Evolutionary conservation across 2,329 filamentous ascomycete species (phyloP).

Genomic region (Pseudogymnoascus sp.): DNA sequence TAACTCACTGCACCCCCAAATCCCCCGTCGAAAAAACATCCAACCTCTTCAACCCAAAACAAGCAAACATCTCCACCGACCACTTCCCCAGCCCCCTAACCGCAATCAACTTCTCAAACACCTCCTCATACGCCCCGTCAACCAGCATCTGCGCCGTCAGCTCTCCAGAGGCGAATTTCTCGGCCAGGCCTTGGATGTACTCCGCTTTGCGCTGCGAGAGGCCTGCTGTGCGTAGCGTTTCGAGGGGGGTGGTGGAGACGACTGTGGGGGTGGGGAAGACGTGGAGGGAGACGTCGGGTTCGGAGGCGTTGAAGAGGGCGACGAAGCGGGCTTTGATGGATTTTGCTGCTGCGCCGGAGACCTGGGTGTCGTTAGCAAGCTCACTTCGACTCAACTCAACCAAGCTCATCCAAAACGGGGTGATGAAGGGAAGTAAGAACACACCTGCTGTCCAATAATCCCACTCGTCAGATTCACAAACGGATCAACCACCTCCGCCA

Average conservation of each 20-base stretch:
- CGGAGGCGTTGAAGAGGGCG: conserved; percentile 51
- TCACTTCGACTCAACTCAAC: not conserved
- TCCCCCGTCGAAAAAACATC: conserved; percentile 93
- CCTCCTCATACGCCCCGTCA: conserved; percentile 75
- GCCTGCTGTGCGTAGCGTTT: conserved; percentile 72
- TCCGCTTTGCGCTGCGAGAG: conserved; percentile 93
- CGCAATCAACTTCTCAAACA: conserved; percentile 74
- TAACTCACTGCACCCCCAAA: conserved; percentile 72
- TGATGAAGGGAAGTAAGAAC: conserved; percentile 21
- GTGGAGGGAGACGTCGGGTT: conserved; percentile 5
- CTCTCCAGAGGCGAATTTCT: conserved; percentile 71
- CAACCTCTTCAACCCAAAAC: conserved; percentile 87
- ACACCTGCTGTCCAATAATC: conserved; percentile 82
- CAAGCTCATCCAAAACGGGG: not conserved
- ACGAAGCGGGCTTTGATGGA: conserved; percentile 86
- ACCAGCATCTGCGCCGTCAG: conserved; percentile 70
- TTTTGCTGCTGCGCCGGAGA: conserved; percentile 84
- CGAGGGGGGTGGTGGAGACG: conserved; percentile 58
- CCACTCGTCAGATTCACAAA: conserved; percentile 77
- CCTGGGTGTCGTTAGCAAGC: conserved; percentile 34
- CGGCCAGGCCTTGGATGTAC: conserved; percentile 80
- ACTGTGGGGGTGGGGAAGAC: conserved; percentile 70
- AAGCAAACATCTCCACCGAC: conserved; percentile 98
- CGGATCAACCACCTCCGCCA: conserved; percentile 82
- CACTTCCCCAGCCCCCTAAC: conserved; percentile 83